Conservation (phyloP, 805 yeast genomes). For the Candida sphagnicola region DNA sequence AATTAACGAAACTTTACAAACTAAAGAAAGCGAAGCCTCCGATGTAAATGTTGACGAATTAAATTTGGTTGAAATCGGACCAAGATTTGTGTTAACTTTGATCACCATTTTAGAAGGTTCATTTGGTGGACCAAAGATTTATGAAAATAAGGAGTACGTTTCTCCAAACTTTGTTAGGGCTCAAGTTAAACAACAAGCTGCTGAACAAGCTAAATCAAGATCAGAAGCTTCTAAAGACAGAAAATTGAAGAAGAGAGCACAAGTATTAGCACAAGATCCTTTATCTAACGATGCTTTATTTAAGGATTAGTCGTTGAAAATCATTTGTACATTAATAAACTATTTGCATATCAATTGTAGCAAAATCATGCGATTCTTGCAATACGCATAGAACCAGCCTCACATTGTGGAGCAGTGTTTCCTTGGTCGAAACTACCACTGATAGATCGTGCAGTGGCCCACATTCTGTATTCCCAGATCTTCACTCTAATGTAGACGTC, state of each 20-base stretch:
- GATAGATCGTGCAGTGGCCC: too few relatives aligned
- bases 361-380: not conserved
- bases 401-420: too few relatives aligned
- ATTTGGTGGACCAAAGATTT: slow-evolving; percentile 95
- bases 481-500: too few relatives aligned
- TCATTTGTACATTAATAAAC: not conserved
- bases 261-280: slow-evolving; percentile 75
- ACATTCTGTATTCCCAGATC: too few relatives aligned
- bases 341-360: not conserved
- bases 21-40: slow-evolving; percentile 48
- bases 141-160: slow-evolving; percentile 94
- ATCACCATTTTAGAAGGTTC: slow-evolving; percentile 94
- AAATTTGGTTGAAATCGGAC: slow-evolving; percentile 91
- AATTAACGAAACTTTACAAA: slow-evolving; percentile 63
- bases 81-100: slow-evolving; percentile 88
- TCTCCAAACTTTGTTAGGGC: slow-evolving; percentile 95
- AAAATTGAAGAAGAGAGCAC: slow-evolving; percentile 72
- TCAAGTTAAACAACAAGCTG: slow-evolving; percentile 74
- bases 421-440: too few relatives aligned
- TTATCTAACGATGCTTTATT: slow-evolving; percentile 74
- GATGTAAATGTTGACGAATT: slow-evolving; percentile 51
- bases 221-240: slow-evolving; percentile 74
- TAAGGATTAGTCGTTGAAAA: slow-evolving; percentile 24
- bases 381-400: too few relatives aligned
- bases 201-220: slow-evolving; percentile 73